Base-by-base conservation (phyloP, 2,329 filamentous ascomycete genomes). In the Colletotrichum cereale region DNA sequence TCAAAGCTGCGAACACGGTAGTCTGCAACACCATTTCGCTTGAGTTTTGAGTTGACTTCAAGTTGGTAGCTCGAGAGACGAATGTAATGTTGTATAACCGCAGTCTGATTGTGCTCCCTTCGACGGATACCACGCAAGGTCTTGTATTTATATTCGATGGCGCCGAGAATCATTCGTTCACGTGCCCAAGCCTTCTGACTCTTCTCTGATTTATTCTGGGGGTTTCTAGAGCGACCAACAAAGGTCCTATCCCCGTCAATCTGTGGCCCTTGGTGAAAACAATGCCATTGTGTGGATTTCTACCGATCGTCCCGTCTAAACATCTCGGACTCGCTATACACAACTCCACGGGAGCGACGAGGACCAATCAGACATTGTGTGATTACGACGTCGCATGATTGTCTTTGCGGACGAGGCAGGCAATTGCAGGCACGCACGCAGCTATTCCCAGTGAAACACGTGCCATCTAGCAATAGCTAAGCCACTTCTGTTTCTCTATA, bases 361-460 rank as follows among this genome's bases (percentile, higher is more conserved):
- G 21, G 48, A 26, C 63, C 57, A 62, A 65, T 62, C 44, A 40
- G 55, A 61, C 24, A 57, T 50, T 16, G 26, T 14, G 50, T 67
- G 63, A 57, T 71, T 55, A 52, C 34, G 10, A 67, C 40, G 38
- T 12, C n/a, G 31, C 50, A 57, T 57, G 63, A 34, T 67, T 62
- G 56, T 56, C 48, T 62, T 56, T 62, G 40, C 26, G 34, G 42
- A 50, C 42, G 50, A 42, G 42, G 42, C 67, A 42, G 47, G 7
- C 38, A 44, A 55, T 36, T 50, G 36, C 67, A 71, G 63, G 50
- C 48, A 57, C 44, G 42, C 14, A 34, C 24, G 31, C 26, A 36
- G 31, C 48, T 57, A 62, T 71, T 71, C 42, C 62, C 56, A 67
- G 62, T 62, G 63, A 62, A 62, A 50, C 56, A 26, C 56, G 50